Evolutionary conservation across 805 yeast species (phyloP), one percentile per base, ranked within the genome.

Genomic region (Barnettozyma siamensis): DNA sequence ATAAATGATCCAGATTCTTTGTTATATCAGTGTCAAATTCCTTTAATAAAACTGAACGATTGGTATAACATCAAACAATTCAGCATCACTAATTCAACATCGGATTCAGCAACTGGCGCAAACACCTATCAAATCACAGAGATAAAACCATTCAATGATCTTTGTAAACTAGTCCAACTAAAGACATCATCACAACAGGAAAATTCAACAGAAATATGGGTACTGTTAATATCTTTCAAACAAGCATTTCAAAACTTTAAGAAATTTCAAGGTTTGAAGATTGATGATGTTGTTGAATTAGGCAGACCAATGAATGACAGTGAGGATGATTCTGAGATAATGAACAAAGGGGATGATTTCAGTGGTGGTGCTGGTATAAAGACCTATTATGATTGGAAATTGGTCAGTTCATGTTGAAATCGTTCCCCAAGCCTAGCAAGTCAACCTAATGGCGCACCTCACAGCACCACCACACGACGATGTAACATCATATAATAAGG

Each of bases 381-480:
- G 37, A 35, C 51, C 38, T 52, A 47, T 30, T 45, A 51, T 37
- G 41, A 53, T 20, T 54, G 59, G 59, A 49, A 41, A 31, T 31
- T 53, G 17, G 24, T 41, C 15, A 26, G 7, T 9, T 21, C 24
- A 21, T 6, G 11, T 21, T 21, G 19, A 35, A n/a, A n/a, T n/a
- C n/a, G n/a, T n/a, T n/a, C n/a, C n/a, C n/a, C n/a, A n/a, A n/a
- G n/a, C n/a, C n/a, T n/a, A n/a, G n/a, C n/a, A n/a, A n/a, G n/a
- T n/a, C n/a, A n/a, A n/a, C n/a, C n/a, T n/a, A n/a, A n/a, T n/a
- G n/a, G n/a, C n/a, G n/a, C n/a, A n/a, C n/a, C n/a, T n/a, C n/a
- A n/a, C n/a, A n/a, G n/a, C n/a, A n/a, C n/a, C n/a, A n/a, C n/a
- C n/a, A n/a, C n/a, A n/a, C n/a, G n/a, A n/a, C n/a, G n/a, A n/a